A percentile compares a stretch with the other conserved stretches of the same genome.
These are phyloP conservation scores for Aristolochia contorta DNA, from an alignment of 164 flowering plant genomes.

Conservation along the genomic window DNA sequence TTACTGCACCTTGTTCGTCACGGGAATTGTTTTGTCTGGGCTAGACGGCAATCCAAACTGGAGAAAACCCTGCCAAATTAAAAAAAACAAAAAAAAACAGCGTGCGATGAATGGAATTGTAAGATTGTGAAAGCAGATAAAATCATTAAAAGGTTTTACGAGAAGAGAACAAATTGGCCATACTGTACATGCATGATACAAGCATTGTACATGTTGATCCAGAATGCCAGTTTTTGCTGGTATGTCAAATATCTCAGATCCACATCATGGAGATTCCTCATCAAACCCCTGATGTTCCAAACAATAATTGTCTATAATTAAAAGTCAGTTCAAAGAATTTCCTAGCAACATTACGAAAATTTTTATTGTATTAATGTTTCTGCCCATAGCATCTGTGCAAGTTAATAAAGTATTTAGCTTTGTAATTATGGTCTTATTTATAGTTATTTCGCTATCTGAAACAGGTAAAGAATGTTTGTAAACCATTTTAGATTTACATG, in stretches of 20 bases:
- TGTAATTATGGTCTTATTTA: too few species aligned
- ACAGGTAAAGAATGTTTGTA: too few species aligned
- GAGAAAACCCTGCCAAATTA: constrained; percentile 84
- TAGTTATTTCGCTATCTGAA: too few species aligned
- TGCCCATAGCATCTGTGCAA: too few species aligned
- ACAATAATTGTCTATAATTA: too few species aligned
- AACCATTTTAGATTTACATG: too few species aligned
- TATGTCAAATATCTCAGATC: constrained; percentile 48
- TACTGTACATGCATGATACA: constrained; percentile 86
- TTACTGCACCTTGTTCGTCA: constrained; percentile 64
- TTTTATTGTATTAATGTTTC: too few species aligned
- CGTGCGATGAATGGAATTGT: neutral
- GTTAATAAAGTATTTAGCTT: too few species aligned
- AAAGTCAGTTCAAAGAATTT: too few species aligned
- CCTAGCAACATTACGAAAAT: too few species aligned
- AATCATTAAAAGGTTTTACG: neutral
- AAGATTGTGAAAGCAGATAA: too few species aligned
- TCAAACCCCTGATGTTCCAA: constrained; percentile 35
- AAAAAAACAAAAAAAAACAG: constrained; percentile 9
- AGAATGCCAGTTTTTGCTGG: constrained; percentile 85
- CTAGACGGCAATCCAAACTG: constrained; percentile 70
- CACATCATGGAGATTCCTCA: constrained; percentile 53
- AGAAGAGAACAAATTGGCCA: constrained; percentile 7
- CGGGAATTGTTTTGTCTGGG: constrained; percentile 39
- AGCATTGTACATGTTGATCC: constrained; percentile 99